These are phyloP conservation scores for Quercus tomentella DNA, from an alignment of 331 rosid species.

Conservation along the genomic window DNA sequence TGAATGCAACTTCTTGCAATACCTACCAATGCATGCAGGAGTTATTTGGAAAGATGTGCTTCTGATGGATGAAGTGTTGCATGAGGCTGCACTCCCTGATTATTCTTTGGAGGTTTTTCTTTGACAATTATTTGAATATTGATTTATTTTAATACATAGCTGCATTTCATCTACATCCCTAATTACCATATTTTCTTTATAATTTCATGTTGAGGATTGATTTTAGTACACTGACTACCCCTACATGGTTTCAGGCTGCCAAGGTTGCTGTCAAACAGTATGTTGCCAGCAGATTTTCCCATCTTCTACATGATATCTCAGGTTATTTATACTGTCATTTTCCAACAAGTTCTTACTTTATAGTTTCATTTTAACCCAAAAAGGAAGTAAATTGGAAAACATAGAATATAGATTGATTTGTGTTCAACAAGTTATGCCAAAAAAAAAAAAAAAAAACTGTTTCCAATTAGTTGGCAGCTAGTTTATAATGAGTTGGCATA, in stretches of 20 bases:
- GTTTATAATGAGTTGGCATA: not conserved
- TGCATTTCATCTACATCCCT: constrained; percentile 5
- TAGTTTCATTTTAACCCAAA: constrained; percentile 10
- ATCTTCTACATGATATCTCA: constrained; percentile 60
- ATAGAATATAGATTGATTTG: not conserved
- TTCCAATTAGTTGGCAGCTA: constrained; percentile 11
- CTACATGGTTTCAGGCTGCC: constrained; percentile 51
- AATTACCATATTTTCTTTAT: constrained; percentile 18
- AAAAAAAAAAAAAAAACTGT: not conserved
- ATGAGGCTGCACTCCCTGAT: constrained; percentile 58
- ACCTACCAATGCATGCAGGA: constrained; percentile 42
- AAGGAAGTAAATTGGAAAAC: not conserved
- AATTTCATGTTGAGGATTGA: constrained; percentile 8
- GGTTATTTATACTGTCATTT: constrained; percentile 37
- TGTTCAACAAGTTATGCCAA: too few relatives aligned
- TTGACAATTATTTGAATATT: constrained; percentile 1
- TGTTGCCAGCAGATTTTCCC: constrained; percentile 54
- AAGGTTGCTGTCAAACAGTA: constrained; percentile 40
- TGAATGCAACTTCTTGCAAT: constrained; percentile 19
- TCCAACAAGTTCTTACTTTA: constrained; percentile 18
- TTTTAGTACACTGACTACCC: constrained; percentile 15
- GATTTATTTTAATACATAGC: constrained; percentile 7
- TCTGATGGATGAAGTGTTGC: constrained; percentile 65
- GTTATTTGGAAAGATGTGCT: constrained; percentile 65
- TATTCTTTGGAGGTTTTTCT: constrained; percentile 64